Base-by-base conservation (phyloP, 2,329 filamentous ascomycete species). In the Elsinoe perseae region DNA sequence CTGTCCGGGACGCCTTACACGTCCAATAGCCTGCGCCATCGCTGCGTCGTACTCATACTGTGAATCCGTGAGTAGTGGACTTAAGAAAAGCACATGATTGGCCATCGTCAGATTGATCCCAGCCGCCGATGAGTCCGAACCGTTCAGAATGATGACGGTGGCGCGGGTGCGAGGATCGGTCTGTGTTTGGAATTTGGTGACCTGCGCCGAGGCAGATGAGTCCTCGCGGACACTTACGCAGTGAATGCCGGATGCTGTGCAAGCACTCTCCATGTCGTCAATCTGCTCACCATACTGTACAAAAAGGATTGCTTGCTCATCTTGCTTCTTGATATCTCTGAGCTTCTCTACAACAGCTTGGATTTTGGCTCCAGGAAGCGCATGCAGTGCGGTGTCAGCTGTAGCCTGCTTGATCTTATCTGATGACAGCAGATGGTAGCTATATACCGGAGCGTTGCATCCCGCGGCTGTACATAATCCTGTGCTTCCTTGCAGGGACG, bases 71-170 rank as follows among this genome's bases (percentile, higher is more conserved):
- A 81, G 68, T 7, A 83, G 66, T 0, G 83, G 82, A 0, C 77
- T 75, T 2, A 84, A 66, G 65, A 87, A 86, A 28, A 87, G 75
- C 32, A 86, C 71, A 57, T 86, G 81, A 59, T 84, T 85, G 0
- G 82, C 82, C 36, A 75, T 76, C 46, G 81, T 79, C 1, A 87
- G 68, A 60, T 87, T 86, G 2, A 61, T 62, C 2, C 84, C 84
- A 28, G 83, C 77, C 2, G 83, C 80, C 54, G 79, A 78, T 30
- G 79, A 79, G 59, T 76, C 75, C 1, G 75, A 75, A 2, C 82
- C 70, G 57, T 81, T 78, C 27, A 87, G 69, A 14, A 86, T 70
- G 3, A 86, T 69, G 0, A 82, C 78, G 53, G 75, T 79, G 32
- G 23, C 48, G 10, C 54, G 44, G 23, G 36, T 25, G 10, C 20